Base-by-base conservation (phyloP, 179 eudicot genomes). In the Monotropa hypopitys region DNA sequence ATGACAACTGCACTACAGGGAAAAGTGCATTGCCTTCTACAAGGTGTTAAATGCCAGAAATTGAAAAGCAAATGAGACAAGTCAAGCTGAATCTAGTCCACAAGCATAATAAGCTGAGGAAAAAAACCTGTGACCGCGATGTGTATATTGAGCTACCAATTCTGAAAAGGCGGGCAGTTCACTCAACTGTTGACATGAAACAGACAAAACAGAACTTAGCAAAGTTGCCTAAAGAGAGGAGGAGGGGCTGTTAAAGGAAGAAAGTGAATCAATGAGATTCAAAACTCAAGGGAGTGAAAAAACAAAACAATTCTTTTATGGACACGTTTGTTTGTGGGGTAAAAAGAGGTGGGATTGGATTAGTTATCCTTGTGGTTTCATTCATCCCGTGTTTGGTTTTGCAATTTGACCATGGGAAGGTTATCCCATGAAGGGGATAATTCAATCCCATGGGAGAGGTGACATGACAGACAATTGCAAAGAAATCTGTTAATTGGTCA, bases 101-200 rank as follows among this genome's bases (percentile, higher is more conserved):
- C 23, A 67, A 33, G 38, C 67, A 57, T 40, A 13, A 6, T 40
- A 56, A 43, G 40, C 40, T 23, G 10, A 42, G 51, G 28, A 70
- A 30, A 75, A 74, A 61, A 85, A 95, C 99, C 99, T 90, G 97
- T 96, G 92, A 84, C 96, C 88, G 76, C 70, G 94, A 76, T 79
- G 85, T 63, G 88, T 56, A 79, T 96, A 96, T 70, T 86, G 96
- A 79, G 81, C 80, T 40, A 82, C 76, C 81, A 91, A 76, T 71
- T 93, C 98, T 66, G 86, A 77, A 85, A 88, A 96, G 13, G 96
- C 90, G 70, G 99, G 94, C 71, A 86, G 87, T 54, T 85, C 89
- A 74, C 69, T 77, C 80, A 96, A 83, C 98, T 96, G 98, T 80
- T 81, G 63, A 83, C 12, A 32, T 20, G 40, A 76, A 61, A 82